Conservation (phyloP, 331 rosid species). For the Telfairia occidentalis region DNA sequence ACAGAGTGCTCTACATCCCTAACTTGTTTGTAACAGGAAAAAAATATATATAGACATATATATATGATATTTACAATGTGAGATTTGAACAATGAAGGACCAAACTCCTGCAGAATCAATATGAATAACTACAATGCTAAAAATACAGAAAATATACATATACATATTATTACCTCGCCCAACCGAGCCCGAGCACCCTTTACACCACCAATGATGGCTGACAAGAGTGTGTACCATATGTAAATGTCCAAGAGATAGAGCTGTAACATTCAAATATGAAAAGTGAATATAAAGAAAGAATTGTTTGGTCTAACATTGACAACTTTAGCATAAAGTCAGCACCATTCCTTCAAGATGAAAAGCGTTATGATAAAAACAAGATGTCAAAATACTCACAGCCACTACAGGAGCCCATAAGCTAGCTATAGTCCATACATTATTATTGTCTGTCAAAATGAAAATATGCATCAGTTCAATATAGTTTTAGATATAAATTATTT, state of each 20-base stretch:
- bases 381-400: constrained; percentile 58
- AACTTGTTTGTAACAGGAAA: neutral
- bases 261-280: constrained; percentile 34
- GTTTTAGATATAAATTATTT: neutral
- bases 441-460: constrained; percentile 52
- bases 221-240: constrained; percentile 86
- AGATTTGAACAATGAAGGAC: neutral
- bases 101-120: neutral
- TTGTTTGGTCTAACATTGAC: neutral
- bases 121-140: neutral
- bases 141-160: neutral
- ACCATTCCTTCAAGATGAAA: neutral
- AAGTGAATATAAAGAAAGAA: neutral
- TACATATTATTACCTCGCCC: constrained; percentile 62
- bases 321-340: constrained; percentile 1
- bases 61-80: neutral
- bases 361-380: constrained; percentile 16
- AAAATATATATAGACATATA: neutral
- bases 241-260: constrained; percentile 91
- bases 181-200: constrained; percentile 88
- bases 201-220: constrained; percentile 88
- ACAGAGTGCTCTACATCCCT: neutral
- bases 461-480: constrained; percentile 21
- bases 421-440: constrained; percentile 54
- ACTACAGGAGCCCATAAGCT: constrained; percentile 95